Evolutionary conservation across 441 rosid genomes (phyloP), one percentile per base, ranked within the genome.

Genomic region (Metrosideros polymorpha): DNA sequence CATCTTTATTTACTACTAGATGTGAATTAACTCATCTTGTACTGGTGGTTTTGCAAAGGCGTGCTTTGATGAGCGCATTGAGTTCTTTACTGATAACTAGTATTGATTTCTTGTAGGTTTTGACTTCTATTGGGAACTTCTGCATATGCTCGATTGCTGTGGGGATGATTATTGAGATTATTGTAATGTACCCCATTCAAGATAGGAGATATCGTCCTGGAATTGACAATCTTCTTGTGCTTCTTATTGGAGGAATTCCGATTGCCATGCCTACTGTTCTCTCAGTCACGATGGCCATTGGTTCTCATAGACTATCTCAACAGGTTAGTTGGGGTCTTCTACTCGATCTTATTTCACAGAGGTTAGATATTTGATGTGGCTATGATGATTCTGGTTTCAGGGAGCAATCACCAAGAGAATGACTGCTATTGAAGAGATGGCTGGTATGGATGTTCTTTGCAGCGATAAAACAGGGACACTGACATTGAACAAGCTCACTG

Each of bases 381-480:
- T 55, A 53, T 51, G 43, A 35, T 83, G 79, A 71, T 39, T 15
- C 49, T 39, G 79, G 79, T 71, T 71, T 71, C 91, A 97, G 99
- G 99, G 99, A 84, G 99, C 99, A 76, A 97, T 97, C 88, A 97
- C 99, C 15, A 97, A 97, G 94, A 93, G 99, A 91, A 97, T 97
- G 99, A 97, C 99, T 84, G 99, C 98, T 43, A 97, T 97, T 82
- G 99, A 97, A 91, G 99, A 96, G 91, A 97, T 97, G 99, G 99
- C 99, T 43, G 99, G 98, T 90, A 97, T 97, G 99, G 99, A 97
- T 87, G 99, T 97, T 86, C 98, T 97, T 88, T 96, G 99, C 92
- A 96, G 99, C 89, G 99, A 97, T 91, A 97, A 97, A 92, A 97
- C 99, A 6, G 99, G 99, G 88, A 96, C 99, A 30, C 88, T 97